Percentiles rank a stretch among this genome's conserved stretches.
Conservation (phyloP, 257 asterid species). For the Solanum piurae region DNA sequence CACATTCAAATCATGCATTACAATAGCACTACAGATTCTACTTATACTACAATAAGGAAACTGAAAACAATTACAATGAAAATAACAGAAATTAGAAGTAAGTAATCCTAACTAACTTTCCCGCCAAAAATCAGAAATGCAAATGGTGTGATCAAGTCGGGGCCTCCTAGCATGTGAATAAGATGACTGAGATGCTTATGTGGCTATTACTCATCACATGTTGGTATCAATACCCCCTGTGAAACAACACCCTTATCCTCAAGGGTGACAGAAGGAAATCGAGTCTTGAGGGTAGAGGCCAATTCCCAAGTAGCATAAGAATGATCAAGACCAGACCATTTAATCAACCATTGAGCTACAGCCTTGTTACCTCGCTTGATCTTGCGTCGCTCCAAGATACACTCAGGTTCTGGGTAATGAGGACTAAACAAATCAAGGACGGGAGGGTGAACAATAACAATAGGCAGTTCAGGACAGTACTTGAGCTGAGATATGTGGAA, state of each 20-base stretch:
- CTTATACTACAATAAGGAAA: background rate
- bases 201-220: too few species aligned
- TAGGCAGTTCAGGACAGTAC: background rate
- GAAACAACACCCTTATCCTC: background rate
- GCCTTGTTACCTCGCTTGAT: background rate
- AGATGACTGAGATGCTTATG: too few species aligned
- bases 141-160: background rate
- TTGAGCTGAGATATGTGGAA: background rate
- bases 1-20: background rate
- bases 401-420: background rate
- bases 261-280: background rate
- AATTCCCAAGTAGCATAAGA: background rate
- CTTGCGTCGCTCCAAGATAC: background rate
- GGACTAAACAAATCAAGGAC: background rate
- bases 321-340: background rate
- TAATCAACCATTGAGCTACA: background rate
- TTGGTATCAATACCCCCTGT: background rate
- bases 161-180: too few species aligned
- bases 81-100: background rate
- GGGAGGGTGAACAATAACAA: background rate
- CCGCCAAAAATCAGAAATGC: background rate
- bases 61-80: background rate
- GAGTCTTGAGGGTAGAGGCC: background rate
- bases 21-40: background rate
- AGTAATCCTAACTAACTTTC: background rate